phyloP scores from a whole-genome alignment of 345 rosid genomes.

The Hibiscus mutabilis region DNA sequence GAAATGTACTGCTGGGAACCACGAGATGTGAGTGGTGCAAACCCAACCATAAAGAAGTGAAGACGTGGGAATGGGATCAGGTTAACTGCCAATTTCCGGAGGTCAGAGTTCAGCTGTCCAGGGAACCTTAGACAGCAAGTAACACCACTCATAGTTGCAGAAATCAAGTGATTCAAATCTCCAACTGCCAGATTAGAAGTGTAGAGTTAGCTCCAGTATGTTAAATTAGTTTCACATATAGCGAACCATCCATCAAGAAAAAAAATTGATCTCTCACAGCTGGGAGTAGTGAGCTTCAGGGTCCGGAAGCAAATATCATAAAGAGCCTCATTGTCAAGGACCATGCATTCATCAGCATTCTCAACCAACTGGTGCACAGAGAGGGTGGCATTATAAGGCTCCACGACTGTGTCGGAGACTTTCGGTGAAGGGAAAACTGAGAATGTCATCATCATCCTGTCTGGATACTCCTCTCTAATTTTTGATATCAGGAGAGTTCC shows the following conservation, averaged over 20 bases:
- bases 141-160: slow-evolving; percentile 95
- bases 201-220: background rate
- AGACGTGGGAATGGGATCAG: slow-evolving; percentile 96
- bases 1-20: slow-evolving; percentile 58
- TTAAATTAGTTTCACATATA: background rate
- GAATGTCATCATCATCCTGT: slow-evolving; percentile 97
- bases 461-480: slow-evolving; percentile 96
- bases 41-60: slow-evolving; percentile 98
- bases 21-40: slow-evolving; percentile 70
- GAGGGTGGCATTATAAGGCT: slow-evolving; percentile 95
- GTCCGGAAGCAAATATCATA: slow-evolving; percentile 98
- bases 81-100: slow-evolving; percentile 89
- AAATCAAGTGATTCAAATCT: slow-evolving; percentile 90
- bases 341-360: slow-evolving; percentile 98
- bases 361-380: slow-evolving; percentile 95
- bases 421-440: slow-evolving; percentile 97
- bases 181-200: slow-evolving; percentile 53
- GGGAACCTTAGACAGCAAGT: slow-evolving; percentile 98
- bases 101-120: slow-evolving; percentile 93
- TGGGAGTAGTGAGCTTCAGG: slow-evolving; percentile 92
- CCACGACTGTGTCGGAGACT: slow-evolving; percentile 98
- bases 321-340: slow-evolving; percentile 93
- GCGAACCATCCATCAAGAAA: background rate
- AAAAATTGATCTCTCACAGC: slow-evolving; percentile 50
- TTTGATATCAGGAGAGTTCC: slow-evolving; percentile 90